A percentile compares a stretch with the other conserved stretches of the same genome.
These are phyloP conservation scores for Pseudozyma pruni DNA, from an alignment of 1,284 basidiomycete genomes.

Conservation along the genomic window DNA sequence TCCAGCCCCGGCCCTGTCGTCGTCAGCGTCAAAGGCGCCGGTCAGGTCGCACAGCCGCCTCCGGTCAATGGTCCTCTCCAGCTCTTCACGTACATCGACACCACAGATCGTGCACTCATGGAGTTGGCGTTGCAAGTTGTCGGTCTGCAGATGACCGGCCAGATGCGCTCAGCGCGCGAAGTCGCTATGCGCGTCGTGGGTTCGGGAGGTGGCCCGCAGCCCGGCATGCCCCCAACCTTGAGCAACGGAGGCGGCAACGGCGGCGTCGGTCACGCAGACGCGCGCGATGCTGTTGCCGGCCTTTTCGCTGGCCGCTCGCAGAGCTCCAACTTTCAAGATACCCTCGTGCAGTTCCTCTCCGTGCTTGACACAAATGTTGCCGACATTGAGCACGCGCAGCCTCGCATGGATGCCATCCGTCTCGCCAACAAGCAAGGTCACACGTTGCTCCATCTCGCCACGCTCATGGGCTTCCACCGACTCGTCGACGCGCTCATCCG, in stretches of 20 bases:
- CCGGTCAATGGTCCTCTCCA: constrained; percentile 70
- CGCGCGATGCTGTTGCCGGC: constrained; percentile 45
- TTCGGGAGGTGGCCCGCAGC: constrained; percentile 52
- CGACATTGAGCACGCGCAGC: constrained; percentile 25
- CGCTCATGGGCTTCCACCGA: constrained; percentile 80
- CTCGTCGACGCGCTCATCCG: constrained; percentile 79
- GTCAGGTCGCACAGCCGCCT: constrained; percentile 24
- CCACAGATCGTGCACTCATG: constrained; percentile 90
- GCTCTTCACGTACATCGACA: constrained; percentile 84
- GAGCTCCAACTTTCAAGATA: constrained; percentile 75
- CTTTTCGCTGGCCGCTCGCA: constrained; percentile 60
- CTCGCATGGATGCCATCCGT: constrained; percentile 67
- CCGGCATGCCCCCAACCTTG: constrained; percentile 24
- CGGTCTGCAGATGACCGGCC: constrained; percentile 94
- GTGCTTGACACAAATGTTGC: constrained; percentile 72
- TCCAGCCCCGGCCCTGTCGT: constrained; percentile 85
- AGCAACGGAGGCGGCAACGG: constrained; percentile 8
- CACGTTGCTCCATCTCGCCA: constrained; percentile 82
- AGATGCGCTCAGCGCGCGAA: constrained; percentile 89
- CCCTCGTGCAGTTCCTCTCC: constrained; percentile 81
- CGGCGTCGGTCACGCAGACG: constrained; percentile 27
- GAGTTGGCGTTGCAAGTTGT: constrained; percentile 93
- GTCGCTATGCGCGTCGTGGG: constrained; percentile 75
- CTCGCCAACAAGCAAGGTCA: constrained; percentile 67
- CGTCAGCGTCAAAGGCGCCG: constrained; percentile 75